Evolutionary conservation across 139 green algal genomes (phyloP).

Genomic region (Coelastrella sp.): DNA sequence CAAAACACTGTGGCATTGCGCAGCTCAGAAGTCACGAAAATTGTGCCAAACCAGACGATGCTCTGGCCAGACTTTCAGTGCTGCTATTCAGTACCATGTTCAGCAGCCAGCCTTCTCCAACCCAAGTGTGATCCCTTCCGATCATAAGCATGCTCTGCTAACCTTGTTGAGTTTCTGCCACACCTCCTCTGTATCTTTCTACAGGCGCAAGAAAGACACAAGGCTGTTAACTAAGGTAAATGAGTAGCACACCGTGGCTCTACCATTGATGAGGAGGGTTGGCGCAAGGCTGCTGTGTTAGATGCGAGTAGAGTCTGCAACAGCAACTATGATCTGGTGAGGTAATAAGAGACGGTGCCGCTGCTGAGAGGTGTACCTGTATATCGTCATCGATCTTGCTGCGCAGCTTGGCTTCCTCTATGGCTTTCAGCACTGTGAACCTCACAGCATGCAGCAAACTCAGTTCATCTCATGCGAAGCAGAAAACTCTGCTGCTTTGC

Average conservation of each 20-base stretch:
- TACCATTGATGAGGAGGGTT: no score
- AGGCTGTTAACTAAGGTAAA: neutral
- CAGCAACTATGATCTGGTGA: no score
- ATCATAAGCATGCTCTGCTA: neutral
- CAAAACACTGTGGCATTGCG: no score
- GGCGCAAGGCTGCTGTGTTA: no score
- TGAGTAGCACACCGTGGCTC: neutral
- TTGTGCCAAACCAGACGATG: no score
- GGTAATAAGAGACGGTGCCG: neutral
- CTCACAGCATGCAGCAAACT: neutral
- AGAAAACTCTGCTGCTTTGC: neutral
- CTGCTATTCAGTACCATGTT: no score
- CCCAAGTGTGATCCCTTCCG: no score
- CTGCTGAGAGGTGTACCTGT: slow-evolving; percentile 26
- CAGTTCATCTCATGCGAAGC: neutral
- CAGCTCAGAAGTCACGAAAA: no score
- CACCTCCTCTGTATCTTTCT: slow-evolving; percentile 51
- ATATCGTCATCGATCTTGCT: slow-evolving; percentile 65
- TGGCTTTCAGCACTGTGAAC: slow-evolving; percentile 86
- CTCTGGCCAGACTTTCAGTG: no score
- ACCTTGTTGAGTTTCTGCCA: slow-evolving; percentile 41
- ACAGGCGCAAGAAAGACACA: neutral
- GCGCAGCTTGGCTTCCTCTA: slow-evolving; percentile 88
- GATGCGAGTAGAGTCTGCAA: no score
- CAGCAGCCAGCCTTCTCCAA: no score